Evolutionary conservation across 2,329 filamentous ascomycete genomes (phyloP), one percentile per base, ranked within the genome.

Genomic region (Trichoderma citrinoviride): DNA sequence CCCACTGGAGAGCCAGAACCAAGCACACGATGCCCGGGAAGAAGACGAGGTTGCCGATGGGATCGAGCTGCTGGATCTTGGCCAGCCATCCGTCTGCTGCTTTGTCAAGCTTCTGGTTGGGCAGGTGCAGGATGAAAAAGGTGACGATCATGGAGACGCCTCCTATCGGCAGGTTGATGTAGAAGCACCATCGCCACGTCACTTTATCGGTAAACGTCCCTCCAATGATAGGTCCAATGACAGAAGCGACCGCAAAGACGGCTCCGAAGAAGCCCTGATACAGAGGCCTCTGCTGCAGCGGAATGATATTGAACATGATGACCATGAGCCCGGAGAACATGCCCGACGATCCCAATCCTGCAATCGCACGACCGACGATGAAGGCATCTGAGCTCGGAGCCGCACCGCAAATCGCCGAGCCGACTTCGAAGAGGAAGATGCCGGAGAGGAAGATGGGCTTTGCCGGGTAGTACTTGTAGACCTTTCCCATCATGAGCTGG

Each of bases 361-460:
- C 75, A 17, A 82, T 78, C 46, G 81, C 81, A 53, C 81, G 79
- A 61, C 81, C 81, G 69, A 79, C 76, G 43, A 82, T 78, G 6
- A 81, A 77, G n/a, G 79, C 71, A 25, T 72, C 74, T 37, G 77
- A 79, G 57, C 75, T 75, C 40, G 76, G 75, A 1, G 70, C 68
- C 0, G 67, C 69, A 5, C 64, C 70, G 62, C 83, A 85, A 27
- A 86, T 73, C 3, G 84, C 70, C 4, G 76, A 80, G 12, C 83
- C 83, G 0, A 83, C 60, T 68, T 85, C 82, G 50, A 86, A 83
- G 43, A 83, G 71, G 49, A 76, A 61, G 17, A 86, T 73, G 2
- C 74, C 71, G 3, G 67, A 37, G 1, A 84, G 72, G 67, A 80
- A 85, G 3, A 75, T 75, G 47, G 76, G 77, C 49, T 77, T 78